These are phyloP conservation scores for Diplodia mutila DNA, from an alignment of 2,329 filamentous ascomycete genomes.

Conservation along the genomic window DNA sequence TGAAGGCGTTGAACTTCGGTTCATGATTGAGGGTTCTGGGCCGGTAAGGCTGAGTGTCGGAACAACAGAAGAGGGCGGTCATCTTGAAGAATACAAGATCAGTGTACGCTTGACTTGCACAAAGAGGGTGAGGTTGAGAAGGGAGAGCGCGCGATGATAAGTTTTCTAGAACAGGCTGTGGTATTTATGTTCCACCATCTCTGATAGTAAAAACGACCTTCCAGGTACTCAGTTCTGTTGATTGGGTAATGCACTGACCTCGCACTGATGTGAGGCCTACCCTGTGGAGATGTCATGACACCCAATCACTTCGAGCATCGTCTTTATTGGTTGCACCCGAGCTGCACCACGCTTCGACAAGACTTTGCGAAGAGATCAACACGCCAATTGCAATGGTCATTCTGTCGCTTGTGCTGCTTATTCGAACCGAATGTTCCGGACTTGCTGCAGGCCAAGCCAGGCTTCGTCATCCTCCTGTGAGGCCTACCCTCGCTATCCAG, in stretches of 20 bases:
- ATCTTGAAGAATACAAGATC: conserved; percentile 24
- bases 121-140: no score
- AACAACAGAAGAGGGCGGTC: conserved; percentile 34
- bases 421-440: background rate
- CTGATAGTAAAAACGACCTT: background rate
- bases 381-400: background rate
- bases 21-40: conserved; percentile 30
- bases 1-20: conserved; percentile 34
- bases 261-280: conserved; percentile 1
- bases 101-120: no score
- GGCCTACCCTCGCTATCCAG: background rate
- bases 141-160: no score
- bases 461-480: background rate
- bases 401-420: background rate
- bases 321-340: background rate
- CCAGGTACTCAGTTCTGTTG: background rate
- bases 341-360: background rate
- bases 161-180: background rate
- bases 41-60: conserved; percentile 28
- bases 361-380: no score
- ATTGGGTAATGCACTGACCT: background rate
- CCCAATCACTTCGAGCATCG: background rate
- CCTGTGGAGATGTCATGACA: background rate
- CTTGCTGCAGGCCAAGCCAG: background rate
- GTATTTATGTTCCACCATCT: background rate